Evolutionary conservation across 306 rosid species (phyloP).

Genomic region (Trifolium fragiferum): DNA sequence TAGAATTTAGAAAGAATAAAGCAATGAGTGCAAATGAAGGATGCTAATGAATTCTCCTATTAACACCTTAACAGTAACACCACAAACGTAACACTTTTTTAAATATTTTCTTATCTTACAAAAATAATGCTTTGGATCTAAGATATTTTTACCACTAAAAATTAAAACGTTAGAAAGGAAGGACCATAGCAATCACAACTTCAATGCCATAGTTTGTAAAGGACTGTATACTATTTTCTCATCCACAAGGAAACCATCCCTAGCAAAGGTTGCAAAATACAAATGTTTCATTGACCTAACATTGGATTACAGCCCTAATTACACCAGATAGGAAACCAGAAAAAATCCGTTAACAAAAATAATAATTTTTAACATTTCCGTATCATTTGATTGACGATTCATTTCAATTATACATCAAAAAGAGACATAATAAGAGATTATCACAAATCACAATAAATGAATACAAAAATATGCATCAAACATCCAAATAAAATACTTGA

Average conservation of each 20-base stretch:
- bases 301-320: neutral
- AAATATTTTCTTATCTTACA: neutral
- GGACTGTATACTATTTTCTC: neutral
- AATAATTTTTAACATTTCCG: neutral
- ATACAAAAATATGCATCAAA: neutral
- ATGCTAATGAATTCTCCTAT: neutral
- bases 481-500: slow-evolving; percentile 8
- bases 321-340: slow-evolving; percentile 24
- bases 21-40: neutral
- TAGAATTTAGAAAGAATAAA: slow-evolving; percentile 5
- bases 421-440: slow-evolving; percentile 13
- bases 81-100: neutral
- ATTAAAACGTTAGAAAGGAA: slow-evolving; percentile 4
- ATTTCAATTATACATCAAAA: slow-evolving; percentile 24
- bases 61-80: neutral
- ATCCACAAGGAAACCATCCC: neutral
- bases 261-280: slow-evolving; percentile 24
- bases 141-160: slow-evolving; percentile 5
- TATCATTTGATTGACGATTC: neutral
- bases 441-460: slow-evolving; percentile 21
- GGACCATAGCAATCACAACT: neutral
- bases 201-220: slow-evolving; percentile 25
- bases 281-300: slow-evolving; percentile 25
- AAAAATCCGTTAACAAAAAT: neutral
- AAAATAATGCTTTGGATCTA: slow-evolving; percentile 1